Evolutionary conservation across 768 basidiomycete species (phyloP).

Genomic region (Trametopsis cervina): DNA sequence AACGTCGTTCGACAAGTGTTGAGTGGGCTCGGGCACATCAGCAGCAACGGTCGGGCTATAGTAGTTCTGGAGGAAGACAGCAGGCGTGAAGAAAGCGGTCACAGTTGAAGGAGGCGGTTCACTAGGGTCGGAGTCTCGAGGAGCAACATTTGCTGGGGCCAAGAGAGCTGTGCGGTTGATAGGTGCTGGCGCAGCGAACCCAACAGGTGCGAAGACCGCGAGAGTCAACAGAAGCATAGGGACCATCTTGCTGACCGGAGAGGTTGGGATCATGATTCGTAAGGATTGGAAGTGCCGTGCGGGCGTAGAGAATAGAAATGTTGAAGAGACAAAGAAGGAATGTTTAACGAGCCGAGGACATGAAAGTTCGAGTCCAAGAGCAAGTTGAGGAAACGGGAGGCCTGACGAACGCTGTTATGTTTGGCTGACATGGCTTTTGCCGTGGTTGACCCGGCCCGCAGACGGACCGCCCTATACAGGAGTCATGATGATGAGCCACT

Average conservation of each 20-base stretch:
- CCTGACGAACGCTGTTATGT: background rate
- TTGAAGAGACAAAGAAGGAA: background rate
- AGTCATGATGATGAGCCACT: too few species aligned
- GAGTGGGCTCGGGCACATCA: background rate
- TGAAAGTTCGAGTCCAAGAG: background rate
- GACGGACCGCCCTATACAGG: too few species aligned
- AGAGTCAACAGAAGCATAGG: slow-evolving; percentile 10
- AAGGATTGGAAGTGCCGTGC: slow-evolving; percentile 17
- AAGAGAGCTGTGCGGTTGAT: background rate
- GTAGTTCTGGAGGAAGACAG: slow-evolving; percentile 8
- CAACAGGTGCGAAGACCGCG: slow-evolving; percentile 1
- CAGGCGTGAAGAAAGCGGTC: slow-evolving; percentile 9
- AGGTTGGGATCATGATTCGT: background rate
- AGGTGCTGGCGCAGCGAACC: slow-evolving; percentile 1
- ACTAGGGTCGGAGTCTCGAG: background rate
- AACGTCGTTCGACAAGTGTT: background rate
- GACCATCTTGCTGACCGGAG: slow-evolving; percentile 3
- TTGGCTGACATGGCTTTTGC: background rate
- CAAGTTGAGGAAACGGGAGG: background rate
- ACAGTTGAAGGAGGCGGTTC: background rate
- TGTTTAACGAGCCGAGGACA: background rate
- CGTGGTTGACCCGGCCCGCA: background rate
- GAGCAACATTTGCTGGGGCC: background rate
- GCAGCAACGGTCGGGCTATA: slow-evolving; percentile 4
- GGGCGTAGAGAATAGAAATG: slow-evolving; percentile 9